Evolutionary conservation across 1,284 basidiomycete genomes (phyloP).

Genomic region (Psilocybe mexicana): DNA sequence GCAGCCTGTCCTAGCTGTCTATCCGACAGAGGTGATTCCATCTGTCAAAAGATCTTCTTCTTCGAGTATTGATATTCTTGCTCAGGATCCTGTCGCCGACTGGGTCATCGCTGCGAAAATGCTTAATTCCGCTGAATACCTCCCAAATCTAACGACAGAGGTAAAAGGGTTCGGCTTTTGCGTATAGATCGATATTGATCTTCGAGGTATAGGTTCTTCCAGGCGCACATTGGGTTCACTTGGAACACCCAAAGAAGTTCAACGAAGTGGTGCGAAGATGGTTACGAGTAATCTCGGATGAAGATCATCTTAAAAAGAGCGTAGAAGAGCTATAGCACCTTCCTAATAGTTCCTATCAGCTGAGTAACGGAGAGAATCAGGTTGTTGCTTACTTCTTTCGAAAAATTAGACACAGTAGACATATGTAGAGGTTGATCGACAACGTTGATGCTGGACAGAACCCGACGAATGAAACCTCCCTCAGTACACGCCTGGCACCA

Average conservation of each 20-base stretch:
- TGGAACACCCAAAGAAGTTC: constrained; percentile 53
- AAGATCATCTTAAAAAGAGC: neutral
- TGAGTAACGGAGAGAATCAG: no score
- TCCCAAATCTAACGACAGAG: constrained; percentile 53
- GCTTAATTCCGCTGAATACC: constrained; percentile 43
- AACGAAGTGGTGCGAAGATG: constrained; percentile 35
- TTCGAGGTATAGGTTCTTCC: constrained; percentile 37
- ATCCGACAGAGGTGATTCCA: constrained; percentile 46
- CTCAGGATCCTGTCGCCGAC: constrained; percentile 62
- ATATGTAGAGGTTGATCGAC: no score
- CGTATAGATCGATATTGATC: neutral
- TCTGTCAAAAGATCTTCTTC: neutral
- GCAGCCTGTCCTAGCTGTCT: constrained; percentile 57
- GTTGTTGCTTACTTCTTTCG: no score
- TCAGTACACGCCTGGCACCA: constrained; percentile 36
- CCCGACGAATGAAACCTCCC: neutral
- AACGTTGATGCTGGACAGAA: no score
- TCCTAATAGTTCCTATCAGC: no score
- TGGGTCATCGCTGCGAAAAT: constrained; percentile 48
- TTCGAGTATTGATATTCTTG: neutral
- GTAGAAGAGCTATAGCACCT: neutral
- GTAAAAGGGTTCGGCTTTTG: constrained; percentile 31
- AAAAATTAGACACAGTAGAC: no score
- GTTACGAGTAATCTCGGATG: neutral
- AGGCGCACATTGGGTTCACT: constrained; percentile 62